Evolutionary conservation across 257 asterid genomes (phyloP).

Genomic region (Cynanchum wilfordii): DNA sequence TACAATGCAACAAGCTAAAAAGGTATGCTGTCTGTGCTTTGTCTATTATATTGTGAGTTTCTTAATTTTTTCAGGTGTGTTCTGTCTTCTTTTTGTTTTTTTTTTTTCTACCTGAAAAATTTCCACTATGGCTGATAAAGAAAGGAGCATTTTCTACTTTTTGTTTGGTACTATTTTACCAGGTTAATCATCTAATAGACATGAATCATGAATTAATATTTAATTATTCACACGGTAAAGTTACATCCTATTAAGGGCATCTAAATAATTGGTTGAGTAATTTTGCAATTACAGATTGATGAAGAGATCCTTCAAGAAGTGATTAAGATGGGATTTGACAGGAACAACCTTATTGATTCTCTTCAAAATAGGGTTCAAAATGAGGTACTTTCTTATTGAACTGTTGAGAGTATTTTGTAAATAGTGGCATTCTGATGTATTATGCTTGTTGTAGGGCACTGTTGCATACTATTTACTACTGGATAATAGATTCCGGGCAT

Average conservation of each 20-base stretch:
- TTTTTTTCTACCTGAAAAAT: neutral
- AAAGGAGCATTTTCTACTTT: neutral
- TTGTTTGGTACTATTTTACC: neutral
- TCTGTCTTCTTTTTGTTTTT: too few species aligned
- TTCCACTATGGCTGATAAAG: neutral
- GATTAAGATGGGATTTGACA: constrained; percentile 74
- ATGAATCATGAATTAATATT: neutral
- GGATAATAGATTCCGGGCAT: constrained; percentile 74
- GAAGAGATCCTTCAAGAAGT: constrained; percentile 91
- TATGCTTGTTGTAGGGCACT: constrained; percentile 58
- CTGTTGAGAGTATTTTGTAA: neutral
- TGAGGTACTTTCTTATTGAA: constrained; percentile 47
- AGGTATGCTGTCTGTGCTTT: constrained; percentile 37
- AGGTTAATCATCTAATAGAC: neutral
- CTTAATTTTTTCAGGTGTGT: neutral
- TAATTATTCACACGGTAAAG: neutral
- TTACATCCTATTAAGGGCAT: neutral
- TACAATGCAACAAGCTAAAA: constrained; percentile 79
- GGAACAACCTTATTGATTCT: constrained; percentile 63
- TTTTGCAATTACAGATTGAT: constrained; percentile 52
- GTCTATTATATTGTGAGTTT: neutral
- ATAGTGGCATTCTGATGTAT: constrained; percentile 12
- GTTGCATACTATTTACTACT: constrained; percentile 79
- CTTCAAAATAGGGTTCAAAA: constrained; percentile 75
- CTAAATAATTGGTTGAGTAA: constrained; percentile 2